phyloP scores from a whole-genome alignment of 345 rosid genomes.

The Salix purpurea region DNA sequence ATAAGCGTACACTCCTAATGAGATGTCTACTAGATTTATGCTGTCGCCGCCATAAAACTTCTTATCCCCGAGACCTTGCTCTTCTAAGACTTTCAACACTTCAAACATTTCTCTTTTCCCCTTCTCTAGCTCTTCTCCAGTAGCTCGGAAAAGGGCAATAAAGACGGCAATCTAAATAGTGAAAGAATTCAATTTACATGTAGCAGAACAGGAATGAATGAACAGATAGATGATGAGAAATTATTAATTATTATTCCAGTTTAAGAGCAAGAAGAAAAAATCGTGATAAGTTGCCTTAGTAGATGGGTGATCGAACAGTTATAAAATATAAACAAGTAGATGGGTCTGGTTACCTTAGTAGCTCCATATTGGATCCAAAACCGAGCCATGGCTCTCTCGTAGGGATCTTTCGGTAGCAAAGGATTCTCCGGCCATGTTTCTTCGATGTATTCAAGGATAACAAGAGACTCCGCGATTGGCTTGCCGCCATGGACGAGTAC shows the following conservation, averaged over 20 bases:
- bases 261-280: too few relatives aligned
- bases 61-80: conserved; percentile 9
- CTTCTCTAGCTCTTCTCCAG: conserved; percentile 6
- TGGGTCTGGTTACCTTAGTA: not conserved
- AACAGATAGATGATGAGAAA: not conserved
- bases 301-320: not conserved
- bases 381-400: conserved; percentile 8
- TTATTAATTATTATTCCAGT: too few relatives aligned
- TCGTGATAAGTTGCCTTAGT: too few relatives aligned
- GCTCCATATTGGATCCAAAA: conserved; percentile 14
- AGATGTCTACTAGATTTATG: conserved; percentile 1
- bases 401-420: conserved; percentile 11
- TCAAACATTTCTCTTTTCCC: not conserved
- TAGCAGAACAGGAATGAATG: not conserved
- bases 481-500: conserved; percentile 11
- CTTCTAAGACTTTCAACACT: conserved; percentile 5
- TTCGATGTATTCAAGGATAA: conserved; percentile 17
- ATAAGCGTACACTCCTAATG: not conserved
- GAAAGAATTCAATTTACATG: not conserved
- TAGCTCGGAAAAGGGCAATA: not conserved
- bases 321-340: not conserved
- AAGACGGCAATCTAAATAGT: not conserved
- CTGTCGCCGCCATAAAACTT: conserved; percentile 13
- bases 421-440: conserved; percentile 18
- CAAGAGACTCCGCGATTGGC: conserved; percentile 2